Base-by-base conservation (phyloP, 306 rosid genomes). In the Sicyos baderoa region DNA sequence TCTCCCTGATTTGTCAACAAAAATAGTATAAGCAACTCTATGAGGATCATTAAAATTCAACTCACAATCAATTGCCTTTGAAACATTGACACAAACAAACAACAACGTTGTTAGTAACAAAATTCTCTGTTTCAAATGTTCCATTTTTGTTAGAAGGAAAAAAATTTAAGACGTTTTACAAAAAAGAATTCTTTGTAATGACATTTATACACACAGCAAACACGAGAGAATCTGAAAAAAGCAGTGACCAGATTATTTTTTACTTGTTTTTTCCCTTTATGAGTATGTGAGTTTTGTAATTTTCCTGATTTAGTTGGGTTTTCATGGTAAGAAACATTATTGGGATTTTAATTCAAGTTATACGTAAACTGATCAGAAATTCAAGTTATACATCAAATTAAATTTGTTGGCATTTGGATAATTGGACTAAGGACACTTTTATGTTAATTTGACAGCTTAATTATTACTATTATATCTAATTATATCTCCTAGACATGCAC, bases 1-100 rank as follows among this genome's bases (percentile, higher is more conserved):
- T 9, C 15, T 19, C 7, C 75, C 78, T 1, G 59, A 66, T 19
- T 68, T 44, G 29, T 66, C 78, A 5, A 85, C 89, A 59, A 48
- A 16, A 17, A 72, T 32, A 59, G 29, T 59, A 17, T 58, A 17
- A 3, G 59, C 76, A 45, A 72, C 69, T 72, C 19, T 49, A 9
- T n/a, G 32, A 7, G 69, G 76, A 72, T 57, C 18, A 7, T 47
- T 53, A 14, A 2, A 9, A 49, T 57, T 72, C 40, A 72, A n/a
- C 2, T 58, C n/a, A 17, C 68, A 60, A 72, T 59, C 49, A 48
- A 59, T 47, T 57, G 69, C 69, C 2, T 54, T 58, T 5, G 56
- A 72, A 59, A 59, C 55, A n/a, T 53, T 72, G 2, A 23, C 1
- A 57, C 49, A 60, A 37, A 61, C 5, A 4, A 22, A 44, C 55